Base-by-base conservation (phyloP, 306 rosid species). In the Carpinus fangiana region DNA sequence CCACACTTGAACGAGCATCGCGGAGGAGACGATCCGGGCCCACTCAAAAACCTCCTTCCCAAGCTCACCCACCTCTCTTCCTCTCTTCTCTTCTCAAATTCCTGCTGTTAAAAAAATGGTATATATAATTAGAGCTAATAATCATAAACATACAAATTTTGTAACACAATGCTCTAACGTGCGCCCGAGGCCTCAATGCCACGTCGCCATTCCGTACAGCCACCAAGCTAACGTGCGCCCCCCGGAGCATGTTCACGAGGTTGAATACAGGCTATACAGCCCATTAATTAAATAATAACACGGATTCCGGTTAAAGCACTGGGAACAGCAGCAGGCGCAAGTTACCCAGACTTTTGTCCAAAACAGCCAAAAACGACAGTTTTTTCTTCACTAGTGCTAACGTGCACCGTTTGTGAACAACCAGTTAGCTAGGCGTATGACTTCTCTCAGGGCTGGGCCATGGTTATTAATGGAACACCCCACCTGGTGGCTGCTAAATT, bases 21-120 rank as follows among this genome's bases (percentile, higher is more conserved):
- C 0, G 99, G 99, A 0, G 99, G 99, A 2, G 84, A 88, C 3
- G 99, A 95, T 17, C 99, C 99, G 0, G 84, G 87, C 13, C 98
- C 98, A 7, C 88, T 82, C 41, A 95, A 75, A n/a, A 78, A 28
- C 86, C 93, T 91, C 83, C 93, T 89, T 26, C 76, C 54, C 87
- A 77, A 51, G 12, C 43, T 74, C 78, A 69, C 16, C 31, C 73
- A 20, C 20, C 59, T 41, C 84, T 51, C 23, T 57, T 41, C 84
- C 75, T 43, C 78, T 12, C 10, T 73, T 75, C 73, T 59, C 70
- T 51, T 46, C 54, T 41, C 70, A 23, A 17, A 12, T 65, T 80
- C 70, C 87, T 88, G 53, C 2, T 5, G 34, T 31, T 31, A 31
- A 31, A 31, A 31, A 31, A 34, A 73, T 45, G n/a, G n/a, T n/a